Conservation (phyloP, 768 basidiomycete genomes). For the Mycena chlorophos region DNA sequence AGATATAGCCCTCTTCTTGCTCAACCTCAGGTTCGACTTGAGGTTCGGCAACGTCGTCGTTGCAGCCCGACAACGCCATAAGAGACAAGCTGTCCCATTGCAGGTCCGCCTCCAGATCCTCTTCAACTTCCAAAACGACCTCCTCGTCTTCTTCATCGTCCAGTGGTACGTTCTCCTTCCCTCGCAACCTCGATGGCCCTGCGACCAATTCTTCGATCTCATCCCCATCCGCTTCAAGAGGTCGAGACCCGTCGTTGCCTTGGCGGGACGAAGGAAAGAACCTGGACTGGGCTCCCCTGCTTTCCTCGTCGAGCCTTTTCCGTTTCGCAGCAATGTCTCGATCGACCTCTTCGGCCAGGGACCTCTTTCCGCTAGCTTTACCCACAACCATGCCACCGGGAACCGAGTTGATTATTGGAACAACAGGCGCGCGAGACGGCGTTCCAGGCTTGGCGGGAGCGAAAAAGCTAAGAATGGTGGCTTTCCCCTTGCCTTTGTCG, state of each 20-base stretch:
- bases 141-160: slow-evolving; percentile 7
- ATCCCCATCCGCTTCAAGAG: neutral
- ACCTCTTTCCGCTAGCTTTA: slow-evolving; percentile 74
- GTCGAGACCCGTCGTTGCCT: neutral
- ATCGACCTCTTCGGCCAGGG: slow-evolving; percentile 69
- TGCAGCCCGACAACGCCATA: slow-evolving; percentile 37
- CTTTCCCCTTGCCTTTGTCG: slow-evolving; percentile 52
- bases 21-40: slow-evolving; percentile 48
- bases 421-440: slow-evolving; percentile 23
- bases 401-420: slow-evolving; percentile 43
- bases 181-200: slow-evolving; percentile 14
- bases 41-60: no score
- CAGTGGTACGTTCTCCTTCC: slow-evolving; percentile 23
- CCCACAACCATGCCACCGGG: slow-evolving; percentile 39
- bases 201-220: slow-evolving; percentile 9
- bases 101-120: slow-evolving; percentile 18
- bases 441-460: slow-evolving; percentile 41
- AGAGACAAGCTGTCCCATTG: slow-evolving; percentile 25
- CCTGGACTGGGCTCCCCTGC: slow-evolving; percentile 32
- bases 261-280: slow-evolving; percentile 21
- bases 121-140: slow-evolving; percentile 11
- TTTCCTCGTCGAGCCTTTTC: slow-evolving; percentile 44
- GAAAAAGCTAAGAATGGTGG: slow-evolving; percentile 60
- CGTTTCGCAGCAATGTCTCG: slow-evolving; percentile 56
- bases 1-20: slow-evolving; percentile 83